Evolutionary conservation across 2,329 filamentous ascomycete species (phyloP), one percentile per base, ranked within the genome.

Genomic region (Triangularia setosa): DNA sequence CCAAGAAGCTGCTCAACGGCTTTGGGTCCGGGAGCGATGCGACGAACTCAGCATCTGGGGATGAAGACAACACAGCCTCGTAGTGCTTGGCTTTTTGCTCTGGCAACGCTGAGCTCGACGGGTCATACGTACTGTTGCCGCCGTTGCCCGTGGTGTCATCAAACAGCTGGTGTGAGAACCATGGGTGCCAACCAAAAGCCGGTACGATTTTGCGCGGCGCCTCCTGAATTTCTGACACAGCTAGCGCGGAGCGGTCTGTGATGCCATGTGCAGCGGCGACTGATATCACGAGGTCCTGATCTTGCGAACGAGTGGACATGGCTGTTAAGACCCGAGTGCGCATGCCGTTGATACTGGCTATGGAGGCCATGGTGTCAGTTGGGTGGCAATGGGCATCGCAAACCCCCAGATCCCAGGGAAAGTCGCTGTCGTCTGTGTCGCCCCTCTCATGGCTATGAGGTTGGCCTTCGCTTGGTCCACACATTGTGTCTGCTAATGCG

Each of bases 181-280:
- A 95, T 0, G 91, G 91, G 73, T 95, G 91, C 90, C 91, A 93
- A 21, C 91, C 91, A 76, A 93, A 94, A n/a, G 87, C 87, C 0
- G 91, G 90, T 3, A 94, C 71, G 60, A 81, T 68, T 18, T 71
- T 74, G 18, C 71, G 64, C 2, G 70, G 67, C 18, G 70, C 73
- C 16, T 71, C 64, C 3, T 70, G 62, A 66, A 72, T 74, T 14
- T 75, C 72, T 4, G 52, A 24, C 25, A 33, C 53, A 14, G 44
- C 58, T 21, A 75, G 25, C 54, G 63, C 64, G 11, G 69, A 62
- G 35, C 64, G 67, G 65, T 73, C 70, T 25, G 71, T 72, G 57
- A 89, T 73, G 35, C 84, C 83, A 70, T 87, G 81, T 14, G 79
- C 72, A 3, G 80, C 78, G 28, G 90, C 88, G 27, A 89, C 81